phyloP scores from a whole-genome alignment of 1,139 yeast genomes.

The Eremothecium sinecaudum region DNA sequence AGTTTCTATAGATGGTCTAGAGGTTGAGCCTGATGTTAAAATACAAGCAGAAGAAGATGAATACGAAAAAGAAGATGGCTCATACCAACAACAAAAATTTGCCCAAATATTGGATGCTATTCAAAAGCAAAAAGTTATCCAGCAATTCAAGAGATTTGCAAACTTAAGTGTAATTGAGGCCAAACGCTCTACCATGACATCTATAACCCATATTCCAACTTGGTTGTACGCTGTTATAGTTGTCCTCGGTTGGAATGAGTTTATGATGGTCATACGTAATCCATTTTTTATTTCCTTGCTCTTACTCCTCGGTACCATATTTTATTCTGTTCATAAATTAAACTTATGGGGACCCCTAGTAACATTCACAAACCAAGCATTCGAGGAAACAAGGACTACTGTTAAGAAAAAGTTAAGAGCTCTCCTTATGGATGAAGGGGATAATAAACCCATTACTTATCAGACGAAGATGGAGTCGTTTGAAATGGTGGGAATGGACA shows the following conservation, averaged over 20 bases:
- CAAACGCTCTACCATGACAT: slow-evolving; percentile 61
- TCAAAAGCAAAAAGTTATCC: slow-evolving; percentile 49
- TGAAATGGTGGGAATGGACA: slow-evolving; percentile 12
- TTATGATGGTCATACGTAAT: slow-evolving; percentile 75
- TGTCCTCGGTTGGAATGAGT: slow-evolving; percentile 92
- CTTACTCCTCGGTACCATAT: slow-evolving; percentile 48
- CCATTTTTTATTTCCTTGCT: slow-evolving; percentile 62
- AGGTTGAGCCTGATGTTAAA: slow-evolving; percentile 45
- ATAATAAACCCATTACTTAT: slow-evolving; percentile 8
- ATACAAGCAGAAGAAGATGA: slow-evolving; percentile 37
- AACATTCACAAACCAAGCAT: slow-evolving; percentile 47
- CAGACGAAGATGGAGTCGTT: slow-evolving; percentile 11
- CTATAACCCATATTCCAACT: slow-evolving; percentile 69
- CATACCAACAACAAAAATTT: slow-evolving; percentile 34
- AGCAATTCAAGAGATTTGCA: slow-evolving; percentile 63
- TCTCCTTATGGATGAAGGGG: slow-evolving; percentile 27
- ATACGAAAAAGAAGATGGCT: slow-evolving; percentile 32
- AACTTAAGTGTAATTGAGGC: slow-evolving; percentile 82
- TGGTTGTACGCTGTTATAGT: slow-evolving; percentile 66
- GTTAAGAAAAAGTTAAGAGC: slow-evolving; percentile 47
- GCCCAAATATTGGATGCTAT: slow-evolving; percentile 48
- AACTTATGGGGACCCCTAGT: slow-evolving; percentile 71
- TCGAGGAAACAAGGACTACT: slow-evolving; percentile 47
- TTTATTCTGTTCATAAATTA: slow-evolving; percentile 59
- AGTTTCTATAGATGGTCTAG: slow-evolving; percentile 48